Evolutionary conservation across 805 yeast genomes (phyloP).

Genomic region (Zygosaccharomyces rouxii): DNA sequence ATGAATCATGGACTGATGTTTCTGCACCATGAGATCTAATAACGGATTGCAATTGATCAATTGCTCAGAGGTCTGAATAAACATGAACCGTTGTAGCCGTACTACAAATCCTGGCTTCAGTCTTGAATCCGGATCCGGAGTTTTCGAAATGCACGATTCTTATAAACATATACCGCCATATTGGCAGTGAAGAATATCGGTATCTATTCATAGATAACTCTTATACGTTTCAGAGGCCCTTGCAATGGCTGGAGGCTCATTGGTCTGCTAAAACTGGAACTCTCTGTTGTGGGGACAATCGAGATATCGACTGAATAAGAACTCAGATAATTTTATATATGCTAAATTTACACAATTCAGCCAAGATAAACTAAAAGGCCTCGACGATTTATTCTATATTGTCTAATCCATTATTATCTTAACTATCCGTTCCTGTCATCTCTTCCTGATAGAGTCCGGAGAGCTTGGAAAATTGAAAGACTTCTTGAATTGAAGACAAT

Average conservation of each 20-base stretch:
- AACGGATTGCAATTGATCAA: background rate
- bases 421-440: background rate
- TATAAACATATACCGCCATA: background rate
- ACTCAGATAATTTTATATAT: too few species aligned
- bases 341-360: background rate
- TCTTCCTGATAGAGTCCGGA: background rate
- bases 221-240: too few species aligned
- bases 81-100: background rate
- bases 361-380: background rate
- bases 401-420: background rate
- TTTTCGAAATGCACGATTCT: background rate
- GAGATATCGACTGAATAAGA: too few species aligned
- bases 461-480: slow-evolving; percentile 1
- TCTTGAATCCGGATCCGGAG: background rate
- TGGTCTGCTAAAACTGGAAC: too few species aligned
- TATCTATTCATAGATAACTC: too few species aligned
- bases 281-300: too few species aligned
- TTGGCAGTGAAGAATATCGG: too few species aligned
- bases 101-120: background rate
- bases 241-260: too few species aligned
- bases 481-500: background rate
- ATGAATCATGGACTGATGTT: slow-evolving; percentile 1
- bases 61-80: background rate
- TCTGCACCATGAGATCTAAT: background rate
- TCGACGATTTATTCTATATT: background rate